phyloP scores from a whole-genome alignment of 345 rosid genomes.

The Mallotus nudiflorus region DNA sequence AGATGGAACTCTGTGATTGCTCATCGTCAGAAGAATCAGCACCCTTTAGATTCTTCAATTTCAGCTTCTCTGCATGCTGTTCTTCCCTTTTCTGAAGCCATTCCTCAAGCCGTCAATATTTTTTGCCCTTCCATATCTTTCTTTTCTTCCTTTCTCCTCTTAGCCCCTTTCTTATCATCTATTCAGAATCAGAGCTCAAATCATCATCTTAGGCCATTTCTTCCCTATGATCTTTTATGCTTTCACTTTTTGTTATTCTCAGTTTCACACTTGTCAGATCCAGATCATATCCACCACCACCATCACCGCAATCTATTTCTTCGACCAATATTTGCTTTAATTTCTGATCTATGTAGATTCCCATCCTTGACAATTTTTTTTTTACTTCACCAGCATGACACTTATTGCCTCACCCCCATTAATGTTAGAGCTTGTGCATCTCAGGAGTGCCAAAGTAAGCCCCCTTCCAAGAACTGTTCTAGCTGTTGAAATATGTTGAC shows the following conservation, averaged over 20 bases:
- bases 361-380: constrained; percentile 37
- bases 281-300: constrained; percentile 46
- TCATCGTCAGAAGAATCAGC: constrained; percentile 58
- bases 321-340: constrained; percentile 29
- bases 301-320: constrained; percentile 41
- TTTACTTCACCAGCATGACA: constrained; percentile 26
- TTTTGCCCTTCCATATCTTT: constrained; percentile 80
- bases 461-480: constrained; percentile 42
- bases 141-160: constrained; percentile 88
- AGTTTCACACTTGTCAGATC: constrained; percentile 45
- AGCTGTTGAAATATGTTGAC: constrained; percentile 44
- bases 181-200: constrained; percentile 62
- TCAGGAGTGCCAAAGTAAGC: constrained; percentile 36
- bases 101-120: constrained; percentile 71
- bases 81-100: constrained; percentile 72
- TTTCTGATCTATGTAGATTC: constrained; percentile 28
- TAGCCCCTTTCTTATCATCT: constrained; percentile 79
- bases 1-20: constrained; percentile 28
- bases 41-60: constrained; percentile 44
- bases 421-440: constrained; percentile 38
- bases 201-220: constrained; percentile 60
- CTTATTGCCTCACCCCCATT: constrained; percentile 24
- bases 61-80: constrained; percentile 65
- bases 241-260: constrained; percentile 56
- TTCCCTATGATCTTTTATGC: constrained; percentile 55